Evolutionary conservation across 805 yeast genomes (phyloP), one percentile per base, ranked within the genome.

Genomic region (Wickerhamiella dianesei): DNA sequence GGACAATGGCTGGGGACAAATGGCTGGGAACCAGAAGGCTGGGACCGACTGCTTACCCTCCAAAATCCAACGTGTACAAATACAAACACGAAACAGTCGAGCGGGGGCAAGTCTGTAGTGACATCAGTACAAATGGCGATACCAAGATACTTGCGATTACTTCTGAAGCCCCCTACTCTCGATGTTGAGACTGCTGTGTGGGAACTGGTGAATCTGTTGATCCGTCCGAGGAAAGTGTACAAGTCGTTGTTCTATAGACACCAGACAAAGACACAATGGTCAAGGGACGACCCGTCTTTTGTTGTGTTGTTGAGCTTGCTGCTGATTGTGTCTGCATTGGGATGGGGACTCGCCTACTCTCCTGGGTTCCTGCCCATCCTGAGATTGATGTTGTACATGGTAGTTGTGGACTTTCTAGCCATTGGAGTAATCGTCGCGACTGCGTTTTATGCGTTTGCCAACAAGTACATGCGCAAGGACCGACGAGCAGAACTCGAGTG

Each of bases 141-240:
- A 21, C 66, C 65, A 5, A 46, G 60, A 21, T 49, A 59, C 35
- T 29, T 64, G 21, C 55, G 63, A 19, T 51, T 84, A 44, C 61
- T 80, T 37, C 67, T 81, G 52, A 77, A 78, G 54, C 88, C 95
- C 1, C 82, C 80, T 6, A 80, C 95, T 0, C 69, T 87, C 46
- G 96, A 88, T 64, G 83, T 87, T 57, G 96, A 88, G 62, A 83
- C 94, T 1, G 95, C 96, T 13, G 72, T 79, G 50, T 88, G 95
- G 95, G 96, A 88, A 61, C 80, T 87, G 64, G 68, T 81, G 50
- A 75, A 85, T 57, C 66, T 87, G 47, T 68, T 87, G 14, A 68
- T 77, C 21, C 75, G 79, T 39, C 96, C 96, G 1, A 76, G 80
- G 56, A 79, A 83, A 51, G 94, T 87, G 57, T 87, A 82, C 67